phyloP scores from a whole-genome alignment of 1,284 basidiomycete species.

The Cryptococcus wingfieldii region DNA sequence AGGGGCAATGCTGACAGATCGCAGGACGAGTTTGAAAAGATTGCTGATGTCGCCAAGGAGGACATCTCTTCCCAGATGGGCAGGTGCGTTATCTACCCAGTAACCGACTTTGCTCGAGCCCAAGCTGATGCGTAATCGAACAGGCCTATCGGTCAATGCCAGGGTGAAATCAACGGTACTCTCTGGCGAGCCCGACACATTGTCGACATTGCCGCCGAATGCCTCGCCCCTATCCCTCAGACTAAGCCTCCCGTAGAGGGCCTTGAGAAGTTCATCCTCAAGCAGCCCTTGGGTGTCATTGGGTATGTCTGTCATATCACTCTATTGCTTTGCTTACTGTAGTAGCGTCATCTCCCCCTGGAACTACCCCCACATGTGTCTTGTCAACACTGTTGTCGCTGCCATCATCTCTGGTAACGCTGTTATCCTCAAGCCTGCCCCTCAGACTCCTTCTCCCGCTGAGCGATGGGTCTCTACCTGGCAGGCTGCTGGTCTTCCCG shows the following conservation, averaged over 20 bases:
- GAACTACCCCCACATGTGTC: constrained; percentile 83
- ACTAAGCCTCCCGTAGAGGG: constrained; percentile 73
- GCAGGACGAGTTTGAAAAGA: constrained; percentile 69
- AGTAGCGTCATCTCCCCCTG: constrained; percentile 36
- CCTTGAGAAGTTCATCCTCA: constrained; percentile 74
- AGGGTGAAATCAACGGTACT: constrained; percentile 76
- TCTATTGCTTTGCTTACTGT: constrained; percentile 24
- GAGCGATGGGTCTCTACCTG: constrained; percentile 73
- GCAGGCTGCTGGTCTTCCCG: constrained; percentile 68
- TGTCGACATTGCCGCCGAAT: constrained; percentile 72
- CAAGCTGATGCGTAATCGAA: neutral
- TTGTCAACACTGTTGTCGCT: constrained; percentile 85
- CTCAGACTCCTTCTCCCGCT: constrained; percentile 83
- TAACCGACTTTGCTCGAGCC: neutral
- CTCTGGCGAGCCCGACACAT: constrained; percentile 78
- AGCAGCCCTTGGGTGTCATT: constrained; percentile 80
- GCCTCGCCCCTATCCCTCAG: constrained; percentile 71
- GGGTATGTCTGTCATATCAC: constrained; percentile 58
- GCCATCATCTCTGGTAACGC: constrained; percentile 80
- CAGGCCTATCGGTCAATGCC: constrained; percentile 70
- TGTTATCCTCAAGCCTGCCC: constrained; percentile 88
- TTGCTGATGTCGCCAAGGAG: constrained; percentile 63
- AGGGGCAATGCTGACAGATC: neutral
- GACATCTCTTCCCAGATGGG: constrained; percentile 80
- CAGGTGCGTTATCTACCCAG: constrained; percentile 51